Evolutionary conservation across 768 basidiomycete species (phyloP).

Genomic region (Lyophyllum atratum): DNA sequence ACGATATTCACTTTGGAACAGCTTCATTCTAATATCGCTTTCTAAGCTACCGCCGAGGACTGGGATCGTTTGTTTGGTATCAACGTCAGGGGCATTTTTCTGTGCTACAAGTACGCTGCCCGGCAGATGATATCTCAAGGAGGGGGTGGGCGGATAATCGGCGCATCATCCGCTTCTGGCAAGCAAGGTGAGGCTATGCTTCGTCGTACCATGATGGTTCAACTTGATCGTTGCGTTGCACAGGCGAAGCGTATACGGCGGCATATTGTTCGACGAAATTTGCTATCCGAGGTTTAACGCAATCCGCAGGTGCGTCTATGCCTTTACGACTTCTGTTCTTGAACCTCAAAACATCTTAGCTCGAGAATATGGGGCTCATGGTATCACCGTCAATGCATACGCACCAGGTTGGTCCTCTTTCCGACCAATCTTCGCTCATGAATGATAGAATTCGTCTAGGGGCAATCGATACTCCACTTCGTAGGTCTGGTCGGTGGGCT

Average conservation of each 20-base stretch:
- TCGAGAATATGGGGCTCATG: constrained; percentile 22
- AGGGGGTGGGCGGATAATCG: constrained; percentile 33
- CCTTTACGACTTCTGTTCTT: neutral
- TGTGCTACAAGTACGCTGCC: constrained; percentile 37
- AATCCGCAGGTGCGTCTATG: constrained; percentile 22
- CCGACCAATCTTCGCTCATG: neutral
- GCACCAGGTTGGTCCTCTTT: constrained; percentile 18
- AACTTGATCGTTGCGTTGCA: neutral
- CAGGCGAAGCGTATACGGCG: constrained; percentile 8
- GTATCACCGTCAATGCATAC: constrained; percentile 33
- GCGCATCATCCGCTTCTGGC: constrained; percentile 32
- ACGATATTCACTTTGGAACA: neutral
- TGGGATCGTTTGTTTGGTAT: constrained; percentile 28
- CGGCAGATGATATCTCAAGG: constrained; percentile 34
- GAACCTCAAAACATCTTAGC: constrained; percentile 8
- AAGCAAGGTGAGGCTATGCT: constrained; percentile 25
- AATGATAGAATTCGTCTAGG: neutral
- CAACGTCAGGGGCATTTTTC: constrained; percentile 31
- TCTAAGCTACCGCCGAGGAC: constrained; percentile 23
- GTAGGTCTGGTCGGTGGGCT: neutral
- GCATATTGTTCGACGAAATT: constrained; percentile 42
- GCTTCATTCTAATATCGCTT: neutral
- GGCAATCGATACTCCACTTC: constrained; percentile 6
- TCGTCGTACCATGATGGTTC: neutral
- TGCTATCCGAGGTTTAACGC: constrained; percentile 40